Percentiles rank a stretch among this genome's conserved stretches.
These are phyloP conservation scores for Areca catechu DNA, from an alignment of 176 grass and related monocot genomes.

Conservation along the genomic window DNA sequence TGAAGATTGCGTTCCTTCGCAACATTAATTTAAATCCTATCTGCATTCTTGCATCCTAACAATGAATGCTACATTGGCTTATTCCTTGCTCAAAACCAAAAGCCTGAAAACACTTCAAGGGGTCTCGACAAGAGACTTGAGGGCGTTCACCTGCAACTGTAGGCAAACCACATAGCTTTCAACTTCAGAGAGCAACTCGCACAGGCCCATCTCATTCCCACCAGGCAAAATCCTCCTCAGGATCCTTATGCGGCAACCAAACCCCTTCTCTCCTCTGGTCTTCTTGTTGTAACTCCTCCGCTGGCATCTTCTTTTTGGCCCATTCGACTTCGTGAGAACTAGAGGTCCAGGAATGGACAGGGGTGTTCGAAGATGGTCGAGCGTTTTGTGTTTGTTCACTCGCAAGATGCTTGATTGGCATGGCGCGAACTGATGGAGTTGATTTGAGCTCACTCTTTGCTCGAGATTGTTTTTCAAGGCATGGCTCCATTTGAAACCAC, in stretches of 20 bases:
- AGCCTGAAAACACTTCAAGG: no score
- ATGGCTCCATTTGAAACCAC: slow-evolving; percentile 7
- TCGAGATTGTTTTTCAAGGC: slow-evolving; percentile 13
- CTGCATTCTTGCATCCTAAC: no score
- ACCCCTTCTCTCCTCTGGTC: background rate
- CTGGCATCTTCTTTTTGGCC: background rate
- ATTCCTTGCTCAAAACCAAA: no score
- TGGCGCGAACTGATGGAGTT: background rate
- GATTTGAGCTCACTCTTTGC: background rate
- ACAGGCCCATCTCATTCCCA: slow-evolving; percentile 9
- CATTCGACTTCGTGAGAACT: no score
- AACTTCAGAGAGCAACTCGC: slow-evolving; percentile 13
- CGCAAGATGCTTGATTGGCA: no score
- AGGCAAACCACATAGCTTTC: slow-evolving; percentile 17
- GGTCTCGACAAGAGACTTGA: slow-evolving; percentile 7
- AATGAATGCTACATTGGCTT: no score
- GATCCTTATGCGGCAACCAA: background rate
- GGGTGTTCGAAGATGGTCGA: no score
- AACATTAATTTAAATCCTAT: no score
- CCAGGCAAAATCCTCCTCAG: slow-evolving; percentile 15
- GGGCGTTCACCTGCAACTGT: slow-evolving; percentile 12
- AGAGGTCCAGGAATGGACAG: no score
- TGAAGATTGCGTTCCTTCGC: no score
- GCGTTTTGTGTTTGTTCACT: no score
- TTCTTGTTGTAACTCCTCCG: background rate